Base-by-base conservation (phyloP, 352 stramenopile species). In the Peronospora farinosa region DNA sequence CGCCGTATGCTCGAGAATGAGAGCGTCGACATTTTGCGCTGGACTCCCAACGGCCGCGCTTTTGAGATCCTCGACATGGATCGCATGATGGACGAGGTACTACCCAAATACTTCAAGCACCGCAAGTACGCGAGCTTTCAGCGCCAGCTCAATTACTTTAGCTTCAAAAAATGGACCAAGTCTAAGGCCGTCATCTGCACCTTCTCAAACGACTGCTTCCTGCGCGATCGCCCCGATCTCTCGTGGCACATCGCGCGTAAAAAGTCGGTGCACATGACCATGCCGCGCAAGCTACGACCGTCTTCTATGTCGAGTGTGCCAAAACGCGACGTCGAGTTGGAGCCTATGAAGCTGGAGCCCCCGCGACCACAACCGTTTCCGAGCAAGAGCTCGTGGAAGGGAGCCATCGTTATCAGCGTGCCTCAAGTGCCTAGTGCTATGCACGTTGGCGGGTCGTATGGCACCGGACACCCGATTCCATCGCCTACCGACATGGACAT, bases 101-200 rank as follows among this genome's bases (percentile, higher is more conserved):
- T 95, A 39, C 85, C 87, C 6, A 78, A 78, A 35, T 93, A 93
- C 55, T 94, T 95, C 54, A 85, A 83, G 48, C 84, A 94, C 60
- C 75, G 68, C 53, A 92, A 90, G 54, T 86, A 90, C 58, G 80
- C 78, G 45, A 87, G 69, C 51, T 96, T 96, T 57, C 81, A 92
- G 65, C 69, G 88, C 9, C 86, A 95, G 63, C 72, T 96, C 42
- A 91, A 92, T 60, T 77, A 92, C 38, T 95, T 70, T 52, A 83
- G 60, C 67, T 86, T 76, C 46, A 77, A 69, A 59, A 93, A 76
- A 45, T 79, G 57, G 88, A 97, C 76, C 52, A 78, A 71, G 70
- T 81, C 73, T 63, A 79, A 81, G 60, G 67, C 76, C 33, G 66
- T 75, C 40, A 69, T 85, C 39, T 88, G 76, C 69, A 88, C 76